Evolutionary conservation across 1,284 basidiomycete genomes (phyloP).

Genomic region (Puccinia coronata): DNA sequence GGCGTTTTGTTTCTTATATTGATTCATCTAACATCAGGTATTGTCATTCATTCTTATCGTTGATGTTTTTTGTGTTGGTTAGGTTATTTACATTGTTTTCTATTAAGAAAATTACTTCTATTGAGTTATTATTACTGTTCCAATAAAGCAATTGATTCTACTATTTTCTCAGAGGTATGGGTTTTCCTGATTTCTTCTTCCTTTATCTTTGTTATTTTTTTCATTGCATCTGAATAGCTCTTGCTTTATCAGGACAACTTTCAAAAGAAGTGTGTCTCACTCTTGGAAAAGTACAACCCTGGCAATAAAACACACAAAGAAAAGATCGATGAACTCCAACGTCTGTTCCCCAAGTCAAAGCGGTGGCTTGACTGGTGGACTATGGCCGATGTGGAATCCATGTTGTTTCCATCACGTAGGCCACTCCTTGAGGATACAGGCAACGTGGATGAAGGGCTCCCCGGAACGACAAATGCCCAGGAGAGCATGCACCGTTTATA

Average conservation of each 20-base stretch:
- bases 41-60: too few relatives aligned
- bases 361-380: conserved; percentile 30
- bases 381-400: not conserved
- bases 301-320: not conserved
- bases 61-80: too few relatives aligned
- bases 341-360: not conserved
- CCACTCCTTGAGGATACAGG: not conserved
- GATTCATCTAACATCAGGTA: too few relatives aligned
- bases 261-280: not conserved
- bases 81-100: too few relatives aligned
- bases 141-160: too few relatives aligned
- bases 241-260: not conserved
- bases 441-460: not conserved
- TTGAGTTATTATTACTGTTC: too few relatives aligned
- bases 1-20: too few relatives aligned
- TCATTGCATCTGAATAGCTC: not conserved
- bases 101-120: too few relatives aligned
- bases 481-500: not conserved
- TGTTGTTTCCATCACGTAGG: not conserved
- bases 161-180: too few relatives aligned
- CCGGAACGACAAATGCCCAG: not conserved
- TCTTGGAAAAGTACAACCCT: not conserved
- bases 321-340: conserved; percentile 15
- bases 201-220: not conserved
- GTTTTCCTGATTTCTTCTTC: not conserved